Evolutionary conservation across 108 stramenopile genomes (phyloP).

Genomic region (Stephanodiscus minutulus): DNA sequence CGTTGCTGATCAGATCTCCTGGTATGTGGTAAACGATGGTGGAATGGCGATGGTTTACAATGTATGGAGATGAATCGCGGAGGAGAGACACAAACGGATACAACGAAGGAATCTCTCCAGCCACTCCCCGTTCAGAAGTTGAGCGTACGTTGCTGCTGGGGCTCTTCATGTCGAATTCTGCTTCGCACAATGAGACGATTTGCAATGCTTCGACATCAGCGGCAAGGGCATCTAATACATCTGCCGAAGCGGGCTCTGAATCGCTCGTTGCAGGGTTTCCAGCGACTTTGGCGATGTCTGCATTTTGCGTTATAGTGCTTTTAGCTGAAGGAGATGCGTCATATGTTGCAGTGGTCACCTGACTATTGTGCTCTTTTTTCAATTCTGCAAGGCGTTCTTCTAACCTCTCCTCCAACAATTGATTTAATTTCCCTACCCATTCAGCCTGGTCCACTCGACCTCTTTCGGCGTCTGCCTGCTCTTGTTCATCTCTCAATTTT

Average conservation of each 20-base stretch:
- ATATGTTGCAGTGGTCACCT: not conserved
- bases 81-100: constrained; percentile 88
- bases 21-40: constrained; percentile 92
- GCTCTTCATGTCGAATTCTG: too few relatives aligned
- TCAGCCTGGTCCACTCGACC: constrained; percentile 3
- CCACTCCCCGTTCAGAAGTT: not conserved
- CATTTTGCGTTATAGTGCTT: too few relatives aligned
- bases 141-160: not conserved
- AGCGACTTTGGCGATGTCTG: not conserved
- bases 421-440: constrained; percentile 18
- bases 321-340: not conserved
- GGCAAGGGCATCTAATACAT: constrained; percentile 22
- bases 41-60: constrained; percentile 91
- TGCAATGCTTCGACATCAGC: constrained; percentile 36
- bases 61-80: constrained; percentile 91
- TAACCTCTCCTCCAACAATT: constrained; percentile 27
- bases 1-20: constrained; percentile 63
- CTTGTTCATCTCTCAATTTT: constrained; percentile 3
- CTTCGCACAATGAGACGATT: constrained; percentile 36
- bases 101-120: constrained; percentile 19
- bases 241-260: constrained; percentile 10
- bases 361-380: constrained; percentile 5
- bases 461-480: constrained; percentile 4
- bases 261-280: not conserved
- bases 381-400: constrained; percentile 6